Evolutionary conservation across 2,329 filamentous ascomycete genomes (phyloP).

Genomic region (Neonectria coccinea): DNA sequence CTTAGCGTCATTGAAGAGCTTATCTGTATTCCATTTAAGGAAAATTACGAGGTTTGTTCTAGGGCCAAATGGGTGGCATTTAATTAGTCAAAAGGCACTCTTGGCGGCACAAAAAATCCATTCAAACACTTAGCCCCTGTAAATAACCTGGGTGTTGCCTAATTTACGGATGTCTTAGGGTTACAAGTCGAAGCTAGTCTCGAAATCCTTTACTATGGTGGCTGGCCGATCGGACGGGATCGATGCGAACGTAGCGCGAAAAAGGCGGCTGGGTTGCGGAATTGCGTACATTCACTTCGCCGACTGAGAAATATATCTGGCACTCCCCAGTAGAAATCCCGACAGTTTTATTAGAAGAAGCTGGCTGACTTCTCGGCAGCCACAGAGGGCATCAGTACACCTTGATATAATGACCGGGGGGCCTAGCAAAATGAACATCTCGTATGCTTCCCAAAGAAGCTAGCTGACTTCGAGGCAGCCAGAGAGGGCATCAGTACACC

Average conservation of each 20-base stretch:
- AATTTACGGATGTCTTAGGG: conserved; percentile 10
- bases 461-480: conserved; percentile 12
- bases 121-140: conserved; percentile 6
- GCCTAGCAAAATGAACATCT: conserved; percentile 9
- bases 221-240: conserved; percentile 13
- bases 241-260: conserved; percentile 13
- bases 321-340: conserved; percentile 13
- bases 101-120: conserved; percentile 6
- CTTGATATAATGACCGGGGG: conserved; percentile 11
- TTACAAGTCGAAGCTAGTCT: conserved; percentile 14
- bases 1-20: conserved; percentile 11
- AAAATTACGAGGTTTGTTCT: conserved; percentile 12
- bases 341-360: conserved; percentile 12
- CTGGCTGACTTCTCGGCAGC: conserved; percentile 9
- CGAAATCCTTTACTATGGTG: conserved; percentile 12
- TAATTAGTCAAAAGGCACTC: conserved; percentile 10
- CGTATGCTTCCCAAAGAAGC: conserved; percentile 11
- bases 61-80: conserved; percentile 6
- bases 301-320: conserved; percentile 12
- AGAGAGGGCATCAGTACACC: conserved; percentile 10
- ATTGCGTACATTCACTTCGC: conserved; percentile 12
- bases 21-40: conserved; percentile 11
- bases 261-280: conserved; percentile 14
- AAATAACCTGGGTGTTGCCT: conserved; percentile 10
- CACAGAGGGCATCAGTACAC: conserved; percentile 11